A percentile compares a stretch with the other conserved stretches of the same genome.
phyloP scores from a whole-genome alignment of 345 rosid genomes.

The Rhizophora mangle region DNA sequence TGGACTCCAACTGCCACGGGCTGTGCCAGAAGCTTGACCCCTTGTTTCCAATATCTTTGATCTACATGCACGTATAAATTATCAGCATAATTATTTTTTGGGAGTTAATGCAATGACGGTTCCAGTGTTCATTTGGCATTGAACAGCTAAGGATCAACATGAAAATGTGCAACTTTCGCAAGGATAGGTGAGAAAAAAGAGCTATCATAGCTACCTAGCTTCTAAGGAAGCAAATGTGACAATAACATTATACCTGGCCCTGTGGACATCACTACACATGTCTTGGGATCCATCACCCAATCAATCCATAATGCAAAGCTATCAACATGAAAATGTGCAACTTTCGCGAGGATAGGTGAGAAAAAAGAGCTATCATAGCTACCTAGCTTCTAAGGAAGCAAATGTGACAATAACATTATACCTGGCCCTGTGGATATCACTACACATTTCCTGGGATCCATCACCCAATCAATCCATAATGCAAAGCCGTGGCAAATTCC shows the following conservation, averaged over 20 bases:
- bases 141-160: no score
- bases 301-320: slow-evolving; percentile 88
- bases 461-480: slow-evolving; percentile 90
- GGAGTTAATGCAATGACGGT: no score
- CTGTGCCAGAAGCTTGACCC: slow-evolving; percentile 69
- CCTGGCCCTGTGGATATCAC: slow-evolving; percentile 77
- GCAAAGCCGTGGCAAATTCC: slow-evolving; percentile 87
- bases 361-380: neutral
- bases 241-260: slow-evolving; percentile 59
- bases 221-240: neutral
- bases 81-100: no score
- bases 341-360: neutral
- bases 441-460: slow-evolving; percentile 53
- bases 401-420: slow-evolving; percentile 18
- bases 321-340: no score
- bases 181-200: neutral
- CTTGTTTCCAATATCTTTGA: slow-evolving; percentile 81
- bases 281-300: slow-evolving; percentile 75
- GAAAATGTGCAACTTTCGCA: no score
- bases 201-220: neutral
- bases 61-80: slow-evolving; percentile 33
- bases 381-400: neutral
- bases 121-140: no score
- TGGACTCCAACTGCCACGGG: slow-evolving; percentile 46
- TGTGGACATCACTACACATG: slow-evolving; percentile 49